Evolutionary conservation across 192 early-diverging fungal genomes (phyloP).

Genomic region (Phlyctochytrium planicorne): DNA sequence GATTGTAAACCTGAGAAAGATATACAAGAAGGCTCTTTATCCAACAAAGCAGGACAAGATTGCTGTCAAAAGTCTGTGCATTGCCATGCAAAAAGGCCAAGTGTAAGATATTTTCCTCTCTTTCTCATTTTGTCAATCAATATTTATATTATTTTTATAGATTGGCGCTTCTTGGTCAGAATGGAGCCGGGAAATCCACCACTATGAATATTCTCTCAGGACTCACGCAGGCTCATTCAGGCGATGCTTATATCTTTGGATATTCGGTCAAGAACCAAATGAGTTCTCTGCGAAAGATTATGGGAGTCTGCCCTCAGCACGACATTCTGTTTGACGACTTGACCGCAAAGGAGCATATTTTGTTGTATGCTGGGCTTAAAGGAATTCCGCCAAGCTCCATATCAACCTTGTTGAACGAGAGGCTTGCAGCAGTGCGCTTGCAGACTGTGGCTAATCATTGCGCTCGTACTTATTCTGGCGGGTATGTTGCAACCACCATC

Average conservation of each 20-base stretch:
- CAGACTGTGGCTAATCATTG: constrained; percentile 54
- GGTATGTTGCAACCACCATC: constrained; percentile 18
- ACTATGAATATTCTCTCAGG: constrained; percentile 69
- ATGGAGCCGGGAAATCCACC: constrained; percentile 69
- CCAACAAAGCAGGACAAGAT: constrained; percentile 2
- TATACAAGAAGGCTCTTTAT: constrained; percentile 30
- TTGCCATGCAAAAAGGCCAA: constrained; percentile 28
- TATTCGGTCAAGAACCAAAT: constrained; percentile 50
- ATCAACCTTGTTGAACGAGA: constrained; percentile 46
- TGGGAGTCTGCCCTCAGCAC: constrained; percentile 72
- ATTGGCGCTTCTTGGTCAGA: constrained; percentile 62
- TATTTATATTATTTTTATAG: background rate
- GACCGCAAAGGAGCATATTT: constrained; percentile 65
- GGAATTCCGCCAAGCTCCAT: constrained; percentile 50
- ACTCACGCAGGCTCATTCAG: constrained; percentile 49
- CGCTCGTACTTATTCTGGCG: constrained; percentile 59
- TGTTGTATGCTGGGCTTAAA: constrained; percentile 64
- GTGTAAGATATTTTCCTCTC: constrained; percentile 8
- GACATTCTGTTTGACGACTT: constrained; percentile 68
- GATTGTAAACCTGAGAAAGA: constrained; percentile 58
- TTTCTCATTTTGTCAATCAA: background rate
- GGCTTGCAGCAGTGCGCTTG: constrained; percentile 58
- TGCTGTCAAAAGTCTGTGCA: constrained; percentile 22
- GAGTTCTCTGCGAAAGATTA: constrained; percentile 54
- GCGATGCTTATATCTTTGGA: constrained; percentile 59